Evolutionary conservation across 2,329 filamentous ascomycete species (phyloP).

Genomic region (Diaporthe citrichinensis): DNA sequence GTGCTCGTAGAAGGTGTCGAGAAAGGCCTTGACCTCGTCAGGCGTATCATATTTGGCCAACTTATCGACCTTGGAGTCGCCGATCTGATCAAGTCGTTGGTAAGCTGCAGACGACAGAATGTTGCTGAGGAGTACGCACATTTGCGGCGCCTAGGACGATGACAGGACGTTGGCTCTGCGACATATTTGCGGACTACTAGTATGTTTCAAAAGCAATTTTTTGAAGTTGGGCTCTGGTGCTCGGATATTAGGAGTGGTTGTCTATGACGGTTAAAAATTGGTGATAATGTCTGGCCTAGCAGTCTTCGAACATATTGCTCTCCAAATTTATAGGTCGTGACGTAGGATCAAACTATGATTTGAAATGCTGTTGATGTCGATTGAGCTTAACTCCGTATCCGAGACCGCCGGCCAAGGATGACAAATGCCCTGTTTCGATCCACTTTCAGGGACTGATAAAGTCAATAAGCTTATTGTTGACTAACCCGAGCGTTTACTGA

Average conservation of each 20-base stretch:
- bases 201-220: not conserved
- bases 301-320: not conserved
- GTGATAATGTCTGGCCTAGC: not conserved
- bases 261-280: too few species aligned
- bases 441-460: not conserved
- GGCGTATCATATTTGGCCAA: slow-evolving; percentile 42
- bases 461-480: not conserved
- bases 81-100: slow-evolving; percentile 34
- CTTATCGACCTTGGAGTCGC: slow-evolving; percentile 34
- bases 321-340: not conserved
- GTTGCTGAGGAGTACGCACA: not conserved
- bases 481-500: not conserved
- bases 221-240: not conserved
- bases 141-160: slow-evolving; percentile 27
- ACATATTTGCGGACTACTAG: not conserved
- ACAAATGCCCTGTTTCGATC: not conserved
- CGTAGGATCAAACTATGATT: not conserved
- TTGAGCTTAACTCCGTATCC: not conserved
- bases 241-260: too few species aligned
- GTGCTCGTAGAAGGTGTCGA: slow-evolving; percentile 46
- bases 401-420: not conserved
- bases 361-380: slow-evolving; percentile 1
- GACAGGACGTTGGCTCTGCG: not conserved
- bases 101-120: not conserved
- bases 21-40: slow-evolving; percentile 46